These are phyloP conservation scores for Lyophyllum shimeji DNA, from an alignment of 768 basidiomycete species.

Conservation along the genomic window DNA sequence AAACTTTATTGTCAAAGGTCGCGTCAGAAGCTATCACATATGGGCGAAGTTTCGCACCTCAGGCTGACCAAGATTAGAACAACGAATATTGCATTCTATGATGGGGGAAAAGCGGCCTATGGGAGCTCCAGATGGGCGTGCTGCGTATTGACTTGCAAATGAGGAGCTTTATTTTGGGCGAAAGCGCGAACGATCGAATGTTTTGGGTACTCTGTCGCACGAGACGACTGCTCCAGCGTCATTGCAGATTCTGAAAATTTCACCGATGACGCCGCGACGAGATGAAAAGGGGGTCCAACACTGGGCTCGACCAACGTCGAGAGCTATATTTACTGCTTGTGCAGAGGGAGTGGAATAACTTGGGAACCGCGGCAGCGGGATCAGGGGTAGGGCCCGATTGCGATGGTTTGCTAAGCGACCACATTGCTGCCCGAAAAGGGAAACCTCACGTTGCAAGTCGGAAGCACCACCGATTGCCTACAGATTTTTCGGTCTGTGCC, in stretches of 20 bases:
- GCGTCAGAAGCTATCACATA: not conserved
- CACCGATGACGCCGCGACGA: not conserved
- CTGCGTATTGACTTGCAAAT: not conserved
- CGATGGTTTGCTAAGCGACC: not conserved
- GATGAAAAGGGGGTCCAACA: not conserved
- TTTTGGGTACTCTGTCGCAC: too few relatives aligned
- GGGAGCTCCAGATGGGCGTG: not conserved
- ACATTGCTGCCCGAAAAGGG: slow-evolving; percentile 15
- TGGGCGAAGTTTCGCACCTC: not conserved
- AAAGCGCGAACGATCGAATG: too few relatives aligned
- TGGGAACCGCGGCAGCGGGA: not conserved
- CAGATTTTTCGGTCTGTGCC: slow-evolving; percentile 13
- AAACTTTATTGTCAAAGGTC: too few relatives aligned
- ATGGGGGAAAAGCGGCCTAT: not conserved
- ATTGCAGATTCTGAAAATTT: not conserved
- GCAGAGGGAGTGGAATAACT: not conserved
- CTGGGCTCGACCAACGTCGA: too few relatives aligned
- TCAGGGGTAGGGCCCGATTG: not conserved
- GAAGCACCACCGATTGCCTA: slow-evolving; percentile 6
- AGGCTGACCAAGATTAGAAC: not conserved
- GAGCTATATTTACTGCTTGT: too few relatives aligned
- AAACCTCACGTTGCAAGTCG: slow-evolving; percentile 7
- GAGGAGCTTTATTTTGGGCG: not conserved
- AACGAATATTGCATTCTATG: not conserved
- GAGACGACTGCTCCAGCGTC: not conserved